Percentiles rank a stretch among this genome's conserved stretches.
Conservation (phyloP, 192 early-diverging fungal species). For the Helicostylum pulchrum region DNA sequence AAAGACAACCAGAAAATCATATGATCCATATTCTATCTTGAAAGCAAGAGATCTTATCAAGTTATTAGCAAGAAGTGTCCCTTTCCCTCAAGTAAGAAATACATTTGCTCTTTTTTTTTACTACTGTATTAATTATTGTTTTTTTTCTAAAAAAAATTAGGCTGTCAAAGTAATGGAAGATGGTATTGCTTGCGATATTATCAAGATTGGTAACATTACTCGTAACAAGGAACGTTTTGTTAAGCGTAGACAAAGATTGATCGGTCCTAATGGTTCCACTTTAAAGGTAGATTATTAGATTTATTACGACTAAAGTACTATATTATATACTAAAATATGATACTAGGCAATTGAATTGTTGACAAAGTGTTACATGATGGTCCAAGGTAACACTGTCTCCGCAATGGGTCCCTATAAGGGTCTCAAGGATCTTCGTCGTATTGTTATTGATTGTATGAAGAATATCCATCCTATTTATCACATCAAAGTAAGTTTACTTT, state of each 20-base stretch:
- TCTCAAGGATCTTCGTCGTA: constrained; percentile 81
- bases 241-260: constrained; percentile 89
- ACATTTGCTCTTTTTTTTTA: neutral
- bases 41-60: constrained; percentile 96
- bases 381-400: constrained; percentile 98
- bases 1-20: constrained; percentile 93
- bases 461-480: constrained; percentile 99
- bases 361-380: constrained; percentile 93
- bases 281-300: constrained; percentile 57
- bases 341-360: constrained; percentile 87
- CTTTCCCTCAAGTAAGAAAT: constrained; percentile 71
- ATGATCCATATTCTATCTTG: constrained; percentile 90
- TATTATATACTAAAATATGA: neutral
- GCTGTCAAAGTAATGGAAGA: constrained; percentile 93
- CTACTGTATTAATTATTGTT: neutral
- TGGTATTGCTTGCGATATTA: constrained; percentile 86
- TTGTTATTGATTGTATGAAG: constrained; percentile 97
- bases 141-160: constrained; percentile 29
- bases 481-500: constrained; percentile 67
- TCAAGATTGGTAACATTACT: constrained; percentile 95
- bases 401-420: constrained; percentile 90
- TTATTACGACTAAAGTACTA: neutral
- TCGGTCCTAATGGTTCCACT: constrained; percentile 95
- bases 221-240: constrained; percentile 97
- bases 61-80: constrained; percentile 89